Conservation (phyloP, 1,284 basidiomycete genomes). For the Trametes versicolor region DNA sequence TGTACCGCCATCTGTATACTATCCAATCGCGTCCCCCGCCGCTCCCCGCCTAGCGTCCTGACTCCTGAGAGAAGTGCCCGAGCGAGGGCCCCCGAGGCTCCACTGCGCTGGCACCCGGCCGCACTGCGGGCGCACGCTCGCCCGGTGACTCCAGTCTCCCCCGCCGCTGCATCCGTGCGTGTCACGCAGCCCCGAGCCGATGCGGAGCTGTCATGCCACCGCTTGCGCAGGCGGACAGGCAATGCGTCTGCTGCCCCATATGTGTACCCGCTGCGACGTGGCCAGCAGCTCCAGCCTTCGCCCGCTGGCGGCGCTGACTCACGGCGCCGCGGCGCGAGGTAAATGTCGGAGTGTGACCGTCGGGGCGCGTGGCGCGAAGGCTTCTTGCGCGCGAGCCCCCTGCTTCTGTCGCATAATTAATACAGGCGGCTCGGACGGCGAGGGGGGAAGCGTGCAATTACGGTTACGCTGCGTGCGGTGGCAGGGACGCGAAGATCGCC, state of each 20-base stretch:
- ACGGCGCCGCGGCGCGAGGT: not conserved
- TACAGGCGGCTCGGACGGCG: not conserved
- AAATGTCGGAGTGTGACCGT: not conserved
- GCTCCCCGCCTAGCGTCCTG: not conserved
- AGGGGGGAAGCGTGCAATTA: not conserved
- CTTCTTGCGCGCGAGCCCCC: not conserved
- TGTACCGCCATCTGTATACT: conserved; percentile 19
- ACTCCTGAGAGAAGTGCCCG: too few species aligned
- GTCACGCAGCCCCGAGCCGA: too few species aligned
- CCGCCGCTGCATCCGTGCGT: not conserved
- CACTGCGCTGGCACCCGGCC: conserved; percentile 1
- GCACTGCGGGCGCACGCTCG: conserved; percentile 1
- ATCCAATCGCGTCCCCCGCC: not conserved
- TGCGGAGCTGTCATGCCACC: not conserved
- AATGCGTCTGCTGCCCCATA: not conserved
- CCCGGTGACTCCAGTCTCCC: not conserved
- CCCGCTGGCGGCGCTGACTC: not conserved
- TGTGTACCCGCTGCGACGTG: too few species aligned
- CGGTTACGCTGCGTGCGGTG: not conserved
- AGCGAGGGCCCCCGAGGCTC: not conserved
- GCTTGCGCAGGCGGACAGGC: not conserved
- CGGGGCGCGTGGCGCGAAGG: not conserved
- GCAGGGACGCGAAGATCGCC: conserved; percentile 1
- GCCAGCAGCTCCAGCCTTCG: too few species aligned
- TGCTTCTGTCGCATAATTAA: not conserved